phyloP scores from a whole-genome alignment of 228 moss, liverwort and hornwort genomes.

The Sphagnum fallax region DNA sequence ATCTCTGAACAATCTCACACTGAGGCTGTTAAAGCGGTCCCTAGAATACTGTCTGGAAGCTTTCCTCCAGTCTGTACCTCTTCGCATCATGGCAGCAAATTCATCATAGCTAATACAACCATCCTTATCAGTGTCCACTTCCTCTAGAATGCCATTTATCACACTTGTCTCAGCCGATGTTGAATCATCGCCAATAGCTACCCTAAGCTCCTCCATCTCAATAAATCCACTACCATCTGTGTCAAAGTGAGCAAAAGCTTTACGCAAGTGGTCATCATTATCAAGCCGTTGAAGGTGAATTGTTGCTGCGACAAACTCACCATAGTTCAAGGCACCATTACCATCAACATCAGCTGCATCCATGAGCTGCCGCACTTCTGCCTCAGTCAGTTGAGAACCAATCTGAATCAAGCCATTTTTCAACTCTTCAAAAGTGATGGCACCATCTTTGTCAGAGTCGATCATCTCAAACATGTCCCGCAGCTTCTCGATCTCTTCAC shows the following conservation, averaged over 20 bases:
- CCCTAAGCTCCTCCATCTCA: slow-evolving; percentile 47
- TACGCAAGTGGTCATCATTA: slow-evolving; percentile 58
- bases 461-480: slow-evolving; percentile 75
- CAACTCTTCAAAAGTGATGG: slow-evolving; percentile 68
- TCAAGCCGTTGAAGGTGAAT: slow-evolving; percentile 67
- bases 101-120: slow-evolving; percentile 59
- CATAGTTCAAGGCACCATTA: slow-evolving; percentile 48
- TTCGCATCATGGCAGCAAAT: slow-evolving; percentile 55
- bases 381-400: slow-evolving; percentile 73
- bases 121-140: slow-evolving; percentile 53
- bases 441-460: slow-evolving; percentile 51
- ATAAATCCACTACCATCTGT: slow-evolving; percentile 59
- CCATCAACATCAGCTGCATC: slow-evolving; percentile 53
- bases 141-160: slow-evolving; percentile 39
- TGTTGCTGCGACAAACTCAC: slow-evolving; percentile 69
- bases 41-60: slow-evolving; percentile 64
- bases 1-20: slow-evolving; percentile 49
- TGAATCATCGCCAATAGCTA: slow-evolving; percentile 27
- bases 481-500: slow-evolving; percentile 68
- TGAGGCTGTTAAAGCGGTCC: slow-evolving; percentile 57
- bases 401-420: slow-evolving; percentile 64
- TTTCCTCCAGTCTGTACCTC: slow-evolving; percentile 63
- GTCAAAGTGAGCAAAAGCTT: slow-evolving; percentile 64
- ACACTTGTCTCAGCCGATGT: slow-evolving; percentile 21
- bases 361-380: slow-evolving; percentile 74